Base-by-base conservation (phyloP, 148 eudicot species). In the Suaeda aralocaspica region DNA sequence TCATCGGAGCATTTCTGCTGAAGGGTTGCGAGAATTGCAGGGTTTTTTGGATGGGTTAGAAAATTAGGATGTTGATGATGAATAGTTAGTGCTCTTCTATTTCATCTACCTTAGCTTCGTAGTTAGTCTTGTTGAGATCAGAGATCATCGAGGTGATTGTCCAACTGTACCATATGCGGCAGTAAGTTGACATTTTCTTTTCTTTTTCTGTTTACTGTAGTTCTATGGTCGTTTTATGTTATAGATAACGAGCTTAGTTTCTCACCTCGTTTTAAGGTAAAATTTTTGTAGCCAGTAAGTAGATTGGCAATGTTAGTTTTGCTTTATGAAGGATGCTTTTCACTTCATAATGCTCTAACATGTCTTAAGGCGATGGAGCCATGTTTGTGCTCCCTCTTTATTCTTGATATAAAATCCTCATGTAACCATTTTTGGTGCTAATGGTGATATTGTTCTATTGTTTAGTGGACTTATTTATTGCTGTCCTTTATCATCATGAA, bases 21-120 rank as follows among this genome's bases (percentile, higher is more conserved):
- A 89, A 79, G 96, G 97, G 33, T 78, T 92, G 85, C 86, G 79
- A 77, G 97, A 89, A 81, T 78, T 89, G 81, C 96, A 92, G 75
- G 75, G 88, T 82, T 87, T 83, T 78, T 77, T 92, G 85, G 91
- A 89, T 84, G 68, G 78, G 66, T 77, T 92, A 78, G 77, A 80
- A 45, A 80, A 52, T 72, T 85, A 76, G 86, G 85, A 82, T 68
- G 64, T 42, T 60, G 72, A 49, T 67, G 81, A 78, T 31, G 74
- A 74, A 50, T 39, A 53, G 28, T 50, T 28, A 52, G 21, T 34
- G n/a, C n/a, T 15, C 58, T 58, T 61, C 33, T 48, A 19, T 16
- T 31, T 24, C 36, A 44, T 34, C 66, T 15, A 28, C 26, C 61
- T 19, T 60, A 60, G 49, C 14, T n/a, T n/a, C n/a, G n/a, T n/a